Base-by-base conservation (phyloP, 2,329 filamentous ascomycete species). In the Colletotrichum siamense region DNA sequence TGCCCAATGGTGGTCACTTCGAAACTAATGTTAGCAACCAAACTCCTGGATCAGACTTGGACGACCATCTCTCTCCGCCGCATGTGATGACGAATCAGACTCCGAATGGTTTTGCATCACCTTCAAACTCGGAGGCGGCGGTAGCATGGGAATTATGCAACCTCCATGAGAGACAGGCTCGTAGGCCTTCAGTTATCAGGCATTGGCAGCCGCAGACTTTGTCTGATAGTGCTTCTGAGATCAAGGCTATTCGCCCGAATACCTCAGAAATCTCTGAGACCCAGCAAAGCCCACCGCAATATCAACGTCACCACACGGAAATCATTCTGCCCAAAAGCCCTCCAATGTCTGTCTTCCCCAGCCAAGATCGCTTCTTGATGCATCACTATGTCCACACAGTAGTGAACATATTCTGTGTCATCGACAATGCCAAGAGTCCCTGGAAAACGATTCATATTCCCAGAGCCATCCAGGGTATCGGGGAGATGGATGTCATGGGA, bases 371-470 rank as follows among this genome's bases (percentile, higher is more conserved):
- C 2, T 82, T 80, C 59, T 77, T 82, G 26, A 79, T 82, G 66
- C 73, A 79, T 3, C 79, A 81, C 63, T 82, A 82, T 32, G 68
- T 74, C 7, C 77, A 82, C 8, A 77, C 76, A 16, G 80, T 80
- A 4, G 79, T 82, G 4, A 73, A 59, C 8, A 79, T 82, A 6
- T 82, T 81, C 15, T 81, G 79, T n/a, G 80, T 82, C 59, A 79
- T 82, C 18, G 81, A 81, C 9, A 81, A 81, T 15, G 52, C 66
- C 2, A 82, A 82, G 34, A 81, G 78, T 8, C 81, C 80, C 0
- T 82, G 81, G 81, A 81, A 81, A 61, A 80, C 79, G 1, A 81
- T 82, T 2, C 80, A 82, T 8, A 69, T 82, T 1, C 80, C 80
- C 0, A 77, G 79, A 32, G 80, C 77, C 3, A 39, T 82, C 4